A percentile compares a stretch with the other conserved stretches of the same genome.
These are phyloP conservation scores for Inga oerstediana DNA, from an alignment of 306 rosid genomes.

Conservation along the genomic window DNA sequence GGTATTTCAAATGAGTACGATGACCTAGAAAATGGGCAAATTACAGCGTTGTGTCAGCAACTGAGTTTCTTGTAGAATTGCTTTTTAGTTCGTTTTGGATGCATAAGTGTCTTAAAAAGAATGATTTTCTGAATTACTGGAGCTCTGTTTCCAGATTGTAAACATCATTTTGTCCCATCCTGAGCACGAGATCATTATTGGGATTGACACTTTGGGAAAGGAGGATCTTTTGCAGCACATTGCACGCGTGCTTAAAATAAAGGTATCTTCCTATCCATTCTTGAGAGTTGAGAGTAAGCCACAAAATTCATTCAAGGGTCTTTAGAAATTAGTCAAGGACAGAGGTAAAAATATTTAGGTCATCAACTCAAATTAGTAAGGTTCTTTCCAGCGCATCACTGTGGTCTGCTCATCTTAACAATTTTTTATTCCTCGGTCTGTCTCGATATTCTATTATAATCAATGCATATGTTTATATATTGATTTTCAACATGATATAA, in stretches of 20 bases:
- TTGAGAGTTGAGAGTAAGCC: not conserved
- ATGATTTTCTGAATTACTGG: not conserved
- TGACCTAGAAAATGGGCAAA: not conserved
- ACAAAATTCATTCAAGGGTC: not conserved
- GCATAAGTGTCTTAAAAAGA: not conserved
- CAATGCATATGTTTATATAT: not conserved
- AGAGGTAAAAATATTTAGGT: not conserved
- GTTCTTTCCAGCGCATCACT: not conserved
- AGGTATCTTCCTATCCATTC: conserved; percentile 49
- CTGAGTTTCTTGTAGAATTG: not conserved
- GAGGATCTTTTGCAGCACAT: conserved; percentile 73
- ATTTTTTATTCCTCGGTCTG: conserved; percentile 1
- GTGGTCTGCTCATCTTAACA: not conserved
- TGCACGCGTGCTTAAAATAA: conserved; percentile 54
- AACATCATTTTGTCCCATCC: conserved; percentile 70
- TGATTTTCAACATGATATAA: conserved; percentile 18
- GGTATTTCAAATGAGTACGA: no score
- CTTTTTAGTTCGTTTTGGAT: not conserved
- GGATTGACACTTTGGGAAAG: conserved; percentile 68
- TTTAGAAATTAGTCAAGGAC: not conserved
- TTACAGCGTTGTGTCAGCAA: not conserved
- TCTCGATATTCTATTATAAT: conserved; percentile 5
- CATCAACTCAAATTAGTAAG: not conserved
- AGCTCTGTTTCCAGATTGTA: conserved; percentile 51
- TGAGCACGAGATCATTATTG: conserved; percentile 68